These are phyloP conservation scores for Pleurotus giganteus DNA, from an alignment of 768 basidiomycete species.

Conservation along the genomic window DNA sequence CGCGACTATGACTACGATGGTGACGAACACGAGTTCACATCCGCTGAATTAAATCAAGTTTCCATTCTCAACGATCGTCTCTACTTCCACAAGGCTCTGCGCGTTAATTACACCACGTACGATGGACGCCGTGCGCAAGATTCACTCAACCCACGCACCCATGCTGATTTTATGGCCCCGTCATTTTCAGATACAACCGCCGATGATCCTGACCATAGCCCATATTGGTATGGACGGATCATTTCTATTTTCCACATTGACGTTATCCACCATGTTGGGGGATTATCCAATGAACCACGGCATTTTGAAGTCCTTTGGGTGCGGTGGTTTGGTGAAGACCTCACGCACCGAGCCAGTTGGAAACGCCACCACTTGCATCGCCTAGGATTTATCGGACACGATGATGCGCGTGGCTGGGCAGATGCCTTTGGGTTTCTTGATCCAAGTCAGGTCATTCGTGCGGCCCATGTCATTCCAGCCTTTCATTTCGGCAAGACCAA, in stretches of 20 bases:
- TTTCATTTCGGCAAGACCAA: conserved; percentile 9
- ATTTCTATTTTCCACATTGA: conserved; percentile 19
- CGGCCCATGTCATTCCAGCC: conserved; percentile 16
- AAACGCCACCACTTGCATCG: background rate
- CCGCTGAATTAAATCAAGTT: conserved; percentile 4
- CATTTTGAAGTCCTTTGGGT: conserved; percentile 16
- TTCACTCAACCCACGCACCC: conserved; percentile 23
- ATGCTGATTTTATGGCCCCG: conserved; percentile 25
- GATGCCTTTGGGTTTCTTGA: conserved; percentile 20
- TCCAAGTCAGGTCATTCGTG: conserved; percentile 18
- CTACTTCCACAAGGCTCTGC: conserved; percentile 22
- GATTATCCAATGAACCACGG: background rate
- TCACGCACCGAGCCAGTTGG: background rate
- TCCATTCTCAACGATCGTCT: conserved; percentile 19
- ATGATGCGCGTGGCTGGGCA: background rate
- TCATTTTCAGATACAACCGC: too few relatives aligned
- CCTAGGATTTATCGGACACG: background rate
- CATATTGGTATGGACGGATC: conserved; percentile 20
- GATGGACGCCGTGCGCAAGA: conserved; percentile 30
- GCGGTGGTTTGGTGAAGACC: conserved; percentile 12
- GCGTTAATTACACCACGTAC: conserved; percentile 28
- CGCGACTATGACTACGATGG: conserved; percentile 10
- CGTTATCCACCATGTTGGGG: conserved; percentile 8
- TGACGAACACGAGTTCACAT: conserved; percentile 11
- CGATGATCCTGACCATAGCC: conserved; percentile 12